Percentiles rank a stretch among this genome's conserved stretches.
phyloP scores from a whole-genome alignment of 352 stramenopile genomes.

The Globisporangium yorkense region DNA sequence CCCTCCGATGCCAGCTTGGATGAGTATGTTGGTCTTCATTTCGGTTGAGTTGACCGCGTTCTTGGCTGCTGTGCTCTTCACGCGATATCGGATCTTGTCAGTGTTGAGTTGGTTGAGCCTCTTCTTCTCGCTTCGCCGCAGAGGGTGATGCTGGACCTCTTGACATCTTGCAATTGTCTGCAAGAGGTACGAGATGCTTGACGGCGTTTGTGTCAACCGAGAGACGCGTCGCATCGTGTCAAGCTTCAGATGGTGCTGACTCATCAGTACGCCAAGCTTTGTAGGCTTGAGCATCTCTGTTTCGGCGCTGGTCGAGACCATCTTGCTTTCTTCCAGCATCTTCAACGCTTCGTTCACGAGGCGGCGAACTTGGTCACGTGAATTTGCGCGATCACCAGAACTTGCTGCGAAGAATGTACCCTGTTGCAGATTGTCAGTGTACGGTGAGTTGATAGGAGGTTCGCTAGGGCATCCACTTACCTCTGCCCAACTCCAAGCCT shows the following conservation, averaged over 20 bases:
- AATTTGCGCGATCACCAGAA: neutral
- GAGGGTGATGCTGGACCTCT: conserved; percentile 19
- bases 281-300: conserved; percentile 23
- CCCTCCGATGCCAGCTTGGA: conserved; percentile 27
- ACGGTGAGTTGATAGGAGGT: neutral
- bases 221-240: conserved; percentile 55
- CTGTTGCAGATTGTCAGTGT: neutral
- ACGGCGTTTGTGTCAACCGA: conserved; percentile 3
- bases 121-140: conserved; percentile 26
- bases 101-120: conserved; percentile 22
- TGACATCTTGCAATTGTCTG: conserved; percentile 18
- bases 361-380: neutral
- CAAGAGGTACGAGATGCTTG: conserved; percentile 17
- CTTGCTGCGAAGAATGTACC: conserved; percentile 11
- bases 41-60: conserved; percentile 6
- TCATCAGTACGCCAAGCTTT: conserved; percentile 56
- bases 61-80: conserved; percentile 8
- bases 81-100: conserved; percentile 11
- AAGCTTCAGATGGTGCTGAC: conserved; percentile 49
- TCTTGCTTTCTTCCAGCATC: conserved; percentile 25
- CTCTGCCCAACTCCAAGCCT: conserved; percentile 13
- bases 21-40: conserved; percentile 29
- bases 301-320: conserved; percentile 17
- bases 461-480: neutral
- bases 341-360: conserved; percentile 25